Evolutionary conservation across 2,329 filamentous ascomycete species (phyloP), one percentile per base, ranked within the genome.

Genomic region (Lachnum nothofagi): DNA sequence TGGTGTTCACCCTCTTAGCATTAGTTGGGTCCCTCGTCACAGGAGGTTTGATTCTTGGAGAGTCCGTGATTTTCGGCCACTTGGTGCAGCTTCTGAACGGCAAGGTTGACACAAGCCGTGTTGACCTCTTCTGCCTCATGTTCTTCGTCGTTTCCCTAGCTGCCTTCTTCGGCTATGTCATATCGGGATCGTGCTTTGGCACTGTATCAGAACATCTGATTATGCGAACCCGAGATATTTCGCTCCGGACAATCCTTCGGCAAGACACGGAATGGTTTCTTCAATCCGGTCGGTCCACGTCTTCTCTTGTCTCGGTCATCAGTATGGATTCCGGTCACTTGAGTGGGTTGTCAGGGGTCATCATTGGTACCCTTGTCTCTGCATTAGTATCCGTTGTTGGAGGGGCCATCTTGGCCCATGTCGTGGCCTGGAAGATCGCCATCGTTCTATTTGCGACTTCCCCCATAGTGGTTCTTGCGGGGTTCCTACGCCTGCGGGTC

Each of bases 371-470:
- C 0, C 68, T 86, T 17, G 79, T 88, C 49, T 82, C 83, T 0
- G 83, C 86, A 19, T 57, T 77, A 3, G 75, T 88, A 53, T 88
- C 86, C 63, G 79, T 88, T 23, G 54, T 88, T 14, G 79, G 77
- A 0, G 83, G 82, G 1, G 81, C 88, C 46, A 78, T 85, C 24
- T 63, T 89, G 8, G 80, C 84, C 0, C 83, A 86, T 53, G 79
- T 88, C 38, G 72, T 90, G 40, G 83, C 83, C 2, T 90, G 86
- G 86, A 85, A 80, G 60, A 87, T 90, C 52, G 85, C 85, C 0
- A 67, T 90, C 12, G 85, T 90, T 3, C 84, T 83, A 46, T 71
- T 90, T 5, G 76, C 84, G 0, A 73, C 80, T 7, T 79, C 89
- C 0, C 86, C 86, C 0, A 67, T 89, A 8, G 75, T 88, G 5